These are phyloP conservation scores for Tetrahymena elliotti DNA, from an alignment of 73 alveolate species.

Conservation along the genomic window DNA sequence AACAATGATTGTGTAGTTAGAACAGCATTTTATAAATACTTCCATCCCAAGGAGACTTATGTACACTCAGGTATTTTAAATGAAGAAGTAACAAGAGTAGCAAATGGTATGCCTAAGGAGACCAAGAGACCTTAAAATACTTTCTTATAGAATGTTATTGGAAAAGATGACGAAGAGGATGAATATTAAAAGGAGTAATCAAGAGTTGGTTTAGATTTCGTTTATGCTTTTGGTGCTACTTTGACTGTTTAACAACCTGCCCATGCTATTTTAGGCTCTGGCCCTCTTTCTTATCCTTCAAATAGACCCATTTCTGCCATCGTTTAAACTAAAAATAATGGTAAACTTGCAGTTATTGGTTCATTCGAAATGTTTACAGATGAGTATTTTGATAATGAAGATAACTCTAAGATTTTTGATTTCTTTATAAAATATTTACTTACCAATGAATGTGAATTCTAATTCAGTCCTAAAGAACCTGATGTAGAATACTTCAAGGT, in stretches of 20 bases:
- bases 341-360: slow-evolving; percentile 52
- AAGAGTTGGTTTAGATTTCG: slow-evolving; percentile 82
- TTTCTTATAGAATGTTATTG: slow-evolving; percentile 44
- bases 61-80: slow-evolving; percentile 67
- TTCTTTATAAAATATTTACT: slow-evolving; percentile 76
- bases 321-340: slow-evolving; percentile 42
- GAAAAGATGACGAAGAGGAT: slow-evolving; percentile 51
- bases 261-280: slow-evolving; percentile 77
- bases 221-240: slow-evolving; percentile 95
- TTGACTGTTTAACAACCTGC: slow-evolving; percentile 83
- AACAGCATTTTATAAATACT: slow-evolving; percentile 74
- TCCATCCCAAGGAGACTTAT: slow-evolving; percentile 91
- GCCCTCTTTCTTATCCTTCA: slow-evolving; percentile 88
- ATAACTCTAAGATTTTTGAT: slow-evolving; percentile 60
- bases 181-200: slow-evolving; percentile 60
- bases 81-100: slow-evolving; percentile 59
- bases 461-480: slow-evolving; percentile 49
- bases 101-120: slow-evolving; percentile 62
- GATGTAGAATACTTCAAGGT: slow-evolving; percentile 82
- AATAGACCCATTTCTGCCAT: slow-evolving; percentile 80
- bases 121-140: slow-evolving; percentile 45
- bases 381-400: slow-evolving; percentile 53
- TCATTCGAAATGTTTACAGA: slow-evolving; percentile 46
- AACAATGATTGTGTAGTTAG: slow-evolving; percentile 87
- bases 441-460: slow-evolving; percentile 61